These are phyloP conservation scores for Cladosporium oxysporum DNA, from an alignment of 2,329 filamentous ascomycete genomes.

Conservation along the genomic window DNA sequence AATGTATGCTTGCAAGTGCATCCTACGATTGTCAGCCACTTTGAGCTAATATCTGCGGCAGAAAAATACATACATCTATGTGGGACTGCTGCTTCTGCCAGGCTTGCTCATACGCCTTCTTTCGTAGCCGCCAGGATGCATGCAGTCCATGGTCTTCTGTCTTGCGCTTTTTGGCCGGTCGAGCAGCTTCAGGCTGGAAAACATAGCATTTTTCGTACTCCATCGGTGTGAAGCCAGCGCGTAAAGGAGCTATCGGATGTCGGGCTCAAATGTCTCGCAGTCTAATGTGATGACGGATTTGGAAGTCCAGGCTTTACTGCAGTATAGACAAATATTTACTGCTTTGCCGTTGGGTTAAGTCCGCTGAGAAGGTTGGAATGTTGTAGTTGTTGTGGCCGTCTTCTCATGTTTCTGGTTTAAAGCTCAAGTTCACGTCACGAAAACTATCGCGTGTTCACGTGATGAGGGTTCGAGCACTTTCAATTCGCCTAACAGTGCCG, in stretches of 20 bases:
- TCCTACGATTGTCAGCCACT: conserved; percentile 34
- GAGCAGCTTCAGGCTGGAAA: conserved; percentile 41
- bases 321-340: neutral
- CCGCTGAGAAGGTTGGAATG: neutral
- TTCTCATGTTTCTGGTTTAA: neutral
- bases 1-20: conserved; percentile 15
- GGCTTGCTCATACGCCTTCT: conserved; percentile 60
- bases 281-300: neutral
- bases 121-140: conserved; percentile 51
- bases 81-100: conserved; percentile 67
- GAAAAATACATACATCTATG: conserved; percentile 54
- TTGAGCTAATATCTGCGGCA: conserved; percentile 40
- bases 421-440: neutral
- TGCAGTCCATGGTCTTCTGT: conserved; percentile 37
- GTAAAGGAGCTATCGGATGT: neutral
- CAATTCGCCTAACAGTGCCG: neutral
- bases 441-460: neutral
- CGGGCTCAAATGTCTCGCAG: neutral
- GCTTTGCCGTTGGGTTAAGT: neutral
- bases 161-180: conserved; percentile 45
- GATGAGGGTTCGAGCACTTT: neutral
- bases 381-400: neutral
- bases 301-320: neutral
- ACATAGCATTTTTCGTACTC: conserved; percentile 53
- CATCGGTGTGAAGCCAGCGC: conserved; percentile 35